Conservation (phyloP, 495 filamentous ascomycete genomes). For the Annulohypoxylon nitens region DNA sequence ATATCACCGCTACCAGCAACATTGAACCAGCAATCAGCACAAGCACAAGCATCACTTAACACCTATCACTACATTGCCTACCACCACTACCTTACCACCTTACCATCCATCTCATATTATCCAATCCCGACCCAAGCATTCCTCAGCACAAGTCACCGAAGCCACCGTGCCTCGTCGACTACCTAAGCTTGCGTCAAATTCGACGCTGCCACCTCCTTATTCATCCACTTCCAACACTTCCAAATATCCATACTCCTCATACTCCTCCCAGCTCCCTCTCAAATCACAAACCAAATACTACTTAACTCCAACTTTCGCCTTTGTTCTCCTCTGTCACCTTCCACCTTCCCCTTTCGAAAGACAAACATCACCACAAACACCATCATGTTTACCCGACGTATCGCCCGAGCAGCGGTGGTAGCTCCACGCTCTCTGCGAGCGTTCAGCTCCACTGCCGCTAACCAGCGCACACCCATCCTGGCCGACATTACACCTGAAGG, state of each 20-base stretch:
- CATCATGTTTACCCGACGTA: slow-evolving; percentile 54
- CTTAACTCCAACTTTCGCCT: slow-evolving; percentile 7
- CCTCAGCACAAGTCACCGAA: slow-evolving; percentile 28
- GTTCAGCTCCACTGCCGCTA: slow-evolving; percentile 69
- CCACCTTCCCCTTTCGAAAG: background rate
- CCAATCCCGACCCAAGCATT: slow-evolving; percentile 45
- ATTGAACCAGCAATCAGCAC: background rate
- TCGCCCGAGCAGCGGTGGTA: slow-evolving; percentile 60
- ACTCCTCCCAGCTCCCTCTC: slow-evolving; percentile 17
- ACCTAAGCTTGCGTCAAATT: slow-evolving; percentile 41
- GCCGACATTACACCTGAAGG: slow-evolving; percentile 79
- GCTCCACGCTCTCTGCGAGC: slow-evolving; percentile 66
- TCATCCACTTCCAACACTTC: background rate
- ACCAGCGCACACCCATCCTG: slow-evolving; percentile 76
- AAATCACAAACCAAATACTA: background rate
- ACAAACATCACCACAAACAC: slow-evolving; percentile 20
- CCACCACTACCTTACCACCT: background rate
- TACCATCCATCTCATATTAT: slow-evolving; percentile 24
- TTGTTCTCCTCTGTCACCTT: slow-evolving; percentile 26
- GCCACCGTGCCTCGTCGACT: slow-evolving; percentile 44
- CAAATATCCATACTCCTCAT: background rate
- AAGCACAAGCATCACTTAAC: slow-evolving; percentile 4
- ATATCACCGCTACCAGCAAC: slow-evolving; percentile 13
- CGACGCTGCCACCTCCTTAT: slow-evolving; percentile 20
- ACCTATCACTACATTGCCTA: background rate